Base-by-base conservation (phyloP, 768 basidiomycete species). In the Collybia mongolica region DNA sequence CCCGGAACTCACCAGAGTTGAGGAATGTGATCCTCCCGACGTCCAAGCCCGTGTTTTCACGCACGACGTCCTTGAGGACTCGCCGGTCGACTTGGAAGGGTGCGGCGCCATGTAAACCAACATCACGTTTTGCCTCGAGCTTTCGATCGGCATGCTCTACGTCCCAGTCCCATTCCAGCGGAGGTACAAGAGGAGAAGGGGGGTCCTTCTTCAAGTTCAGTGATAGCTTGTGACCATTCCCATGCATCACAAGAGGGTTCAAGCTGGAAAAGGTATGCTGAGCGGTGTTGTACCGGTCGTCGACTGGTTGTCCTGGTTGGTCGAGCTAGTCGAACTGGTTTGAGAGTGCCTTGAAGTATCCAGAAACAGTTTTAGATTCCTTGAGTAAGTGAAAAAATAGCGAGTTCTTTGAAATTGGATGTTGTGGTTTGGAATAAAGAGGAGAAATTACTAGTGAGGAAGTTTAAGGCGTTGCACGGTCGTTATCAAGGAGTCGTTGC, bases 51-150 rank as follows among this genome's bases (percentile, higher is more conserved):
- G 85, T 79, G 57, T 83, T 85, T 60, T 90, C 87, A 41, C 81
- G 74, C 6, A 93, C 83, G 38, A 93, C 83, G 55, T 90, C 88
- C 65, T 82, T 86, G 53, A 93, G 72, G 18, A 90, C 73, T 48
- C 76, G 76, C 48, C 90, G 70, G 66, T 93, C 91, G 20, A 93
- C 84, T 47, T 81, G 81, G 59, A 93, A 90, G 19, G 86, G 86
- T 5, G 74, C 76, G 8, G 76, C 71, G 28, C 78, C 79, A 57
- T 89, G 86, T 17, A 83, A 57, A 2, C 77, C 77, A 12, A 78
- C 77, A 54, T 90, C 88, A 2, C 79, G 81, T 57, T 76, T 78
- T 2, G 78, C 75, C 65, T 91, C 89, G 29, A 67, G 75, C 58
- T 71, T 75, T 39, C 88, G 71, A 63, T 90, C 88, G n/a, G 72